Percentiles rank a stretch among this genome's conserved stretches.
Evolutionary conservation across 805 yeast genomes (phyloP).

Genomic region (Lipomyces starkeyi): DNA sequence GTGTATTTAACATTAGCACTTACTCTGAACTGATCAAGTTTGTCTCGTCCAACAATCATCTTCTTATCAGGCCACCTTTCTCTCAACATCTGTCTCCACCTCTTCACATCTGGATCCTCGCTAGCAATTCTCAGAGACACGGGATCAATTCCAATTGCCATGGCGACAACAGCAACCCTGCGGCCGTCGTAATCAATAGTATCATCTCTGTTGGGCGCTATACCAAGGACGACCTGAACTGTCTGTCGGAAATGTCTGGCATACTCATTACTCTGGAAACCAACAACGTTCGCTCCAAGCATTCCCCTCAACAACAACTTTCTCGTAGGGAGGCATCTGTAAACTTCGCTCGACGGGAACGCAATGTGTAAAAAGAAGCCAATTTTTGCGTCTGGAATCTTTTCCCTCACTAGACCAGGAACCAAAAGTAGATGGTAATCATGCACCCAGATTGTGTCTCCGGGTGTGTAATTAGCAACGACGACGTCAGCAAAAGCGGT

Average conservation of each 20-base stretch:
- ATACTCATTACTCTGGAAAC: conserved; percentile 92
- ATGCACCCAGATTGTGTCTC: conserved; percentile 89
- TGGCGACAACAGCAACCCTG: conserved; percentile 46
- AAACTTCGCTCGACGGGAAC: conserved; percentile 94
- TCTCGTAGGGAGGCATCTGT: conserved; percentile 90
- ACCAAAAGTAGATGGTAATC: conserved; percentile 90
- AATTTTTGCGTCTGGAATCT: conserved; percentile 80
- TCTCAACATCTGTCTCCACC: conserved; percentile 71
- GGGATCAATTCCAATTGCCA: conserved; percentile 53
- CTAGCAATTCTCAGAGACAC: conserved; percentile 59
- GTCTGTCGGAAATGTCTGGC: conserved; percentile 94
- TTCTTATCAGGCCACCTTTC: conserved; percentile 77
- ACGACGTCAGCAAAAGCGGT: conserved; percentile 79
- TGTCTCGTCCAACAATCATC: conserved; percentile 85
- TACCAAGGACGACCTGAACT: conserved; percentile 78
- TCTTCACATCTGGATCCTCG: conserved; percentile 42
- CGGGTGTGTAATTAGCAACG: conserved; percentile 64
- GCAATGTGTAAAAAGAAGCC: conserved; percentile 93
- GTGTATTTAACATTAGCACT: neutral
- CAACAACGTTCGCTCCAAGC: conserved; percentile 84
- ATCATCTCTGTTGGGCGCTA: conserved; percentile 87
- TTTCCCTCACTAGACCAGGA: conserved; percentile 79
- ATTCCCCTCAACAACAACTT: conserved; percentile 76
- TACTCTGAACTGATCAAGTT: conserved; percentile 74
- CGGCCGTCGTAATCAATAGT: conserved; percentile 62